A percentile compares a stretch with the other conserved stretches of the same genome.
Conservation (phyloP, 805 yeast species). For the Monosporozyma aquatica region DNA sequence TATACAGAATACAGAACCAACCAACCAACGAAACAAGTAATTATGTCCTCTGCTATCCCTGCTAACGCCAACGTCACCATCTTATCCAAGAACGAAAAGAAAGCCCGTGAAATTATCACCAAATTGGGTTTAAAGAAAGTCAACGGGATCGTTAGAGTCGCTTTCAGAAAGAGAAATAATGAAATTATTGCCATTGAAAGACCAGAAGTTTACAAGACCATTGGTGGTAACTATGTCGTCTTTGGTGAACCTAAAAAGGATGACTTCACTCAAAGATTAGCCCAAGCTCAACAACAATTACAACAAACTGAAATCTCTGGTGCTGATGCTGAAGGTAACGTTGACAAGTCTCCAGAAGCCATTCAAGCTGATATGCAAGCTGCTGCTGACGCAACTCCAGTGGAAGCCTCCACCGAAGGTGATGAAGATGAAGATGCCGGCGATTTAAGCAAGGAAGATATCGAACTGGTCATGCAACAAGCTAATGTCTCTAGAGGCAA, state of each 20-base stretch:
- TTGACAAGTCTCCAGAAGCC: constrained; percentile 59
- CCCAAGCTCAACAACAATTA: constrained; percentile 64
- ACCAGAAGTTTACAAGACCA: constrained; percentile 93
- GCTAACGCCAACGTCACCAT: constrained; percentile 39
- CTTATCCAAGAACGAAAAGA: constrained; percentile 85
- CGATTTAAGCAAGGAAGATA: constrained; percentile 74
- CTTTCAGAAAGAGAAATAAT: constrained; percentile 89
- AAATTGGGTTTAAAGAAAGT: constrained; percentile 85
- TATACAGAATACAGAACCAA: background rate
- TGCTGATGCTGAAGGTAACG: constrained; percentile 33
- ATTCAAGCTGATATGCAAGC: constrained; percentile 78
- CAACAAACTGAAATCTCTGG: constrained; percentile 39
- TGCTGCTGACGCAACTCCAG: constrained; percentile 31
- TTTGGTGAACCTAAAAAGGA: constrained; percentile 98
- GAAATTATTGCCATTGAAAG: constrained; percentile 80
- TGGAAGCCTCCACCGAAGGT: constrained; percentile 50
- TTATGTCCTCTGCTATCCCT: constrained; percentile 25
- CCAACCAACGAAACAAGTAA: background rate
- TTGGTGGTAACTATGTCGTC: constrained; percentile 88
- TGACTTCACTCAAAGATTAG: constrained; percentile 82
- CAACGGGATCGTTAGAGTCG: constrained; percentile 89
- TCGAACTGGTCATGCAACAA: constrained; percentile 83
- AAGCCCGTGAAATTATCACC: constrained; percentile 83
- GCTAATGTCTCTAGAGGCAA: constrained; percentile 80
- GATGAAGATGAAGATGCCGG: constrained; percentile 75